A percentile compares a stretch with the other conserved stretches of the same genome.
These are phyloP conservation scores for Yarrowia sp. DNA, from an alignment of 805 yeast genomes.

Conservation along the genomic window DNA sequence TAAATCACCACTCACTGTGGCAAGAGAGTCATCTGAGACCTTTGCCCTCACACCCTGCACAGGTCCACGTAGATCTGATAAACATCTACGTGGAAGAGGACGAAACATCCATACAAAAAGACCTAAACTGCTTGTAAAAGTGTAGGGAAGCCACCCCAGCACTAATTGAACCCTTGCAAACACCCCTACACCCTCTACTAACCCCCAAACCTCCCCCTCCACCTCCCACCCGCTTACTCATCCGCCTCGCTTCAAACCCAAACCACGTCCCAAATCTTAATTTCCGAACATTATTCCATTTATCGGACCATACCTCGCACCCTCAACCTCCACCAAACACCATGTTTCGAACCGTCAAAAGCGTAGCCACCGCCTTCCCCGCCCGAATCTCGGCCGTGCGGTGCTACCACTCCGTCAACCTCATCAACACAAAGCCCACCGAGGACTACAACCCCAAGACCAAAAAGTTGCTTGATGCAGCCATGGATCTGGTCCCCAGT, in stretches of 20 bases:
- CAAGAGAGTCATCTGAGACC: too few species aligned
- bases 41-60: too few species aligned
- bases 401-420: conserved; percentile 19
- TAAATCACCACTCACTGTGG: too few species aligned
- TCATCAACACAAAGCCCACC: conserved; percentile 25
- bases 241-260: background rate
- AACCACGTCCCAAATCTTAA: background rate
- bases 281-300: background rate
- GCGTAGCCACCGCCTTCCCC: background rate
- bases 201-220: background rate
- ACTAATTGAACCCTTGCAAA: background rate
- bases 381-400: background rate
- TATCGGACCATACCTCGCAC: background rate
- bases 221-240: background rate
- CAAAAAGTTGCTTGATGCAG: conserved; percentile 30
- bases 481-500: conserved; percentile 47
- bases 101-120: too few species aligned
- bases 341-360: conserved; percentile 9
- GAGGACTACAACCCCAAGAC: conserved; percentile 25
- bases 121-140: too few species aligned
- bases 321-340: background rate
- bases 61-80: too few species aligned
- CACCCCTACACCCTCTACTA: background rate
- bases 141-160: too few species aligned
- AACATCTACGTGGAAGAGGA: too few species aligned